A percentile compares a stretch with the other conserved stretches of the same genome.
Evolutionary conservation across 306 rosid species (phyloP).

Genomic region (Gynostemma pentaphyllum): DNA sequence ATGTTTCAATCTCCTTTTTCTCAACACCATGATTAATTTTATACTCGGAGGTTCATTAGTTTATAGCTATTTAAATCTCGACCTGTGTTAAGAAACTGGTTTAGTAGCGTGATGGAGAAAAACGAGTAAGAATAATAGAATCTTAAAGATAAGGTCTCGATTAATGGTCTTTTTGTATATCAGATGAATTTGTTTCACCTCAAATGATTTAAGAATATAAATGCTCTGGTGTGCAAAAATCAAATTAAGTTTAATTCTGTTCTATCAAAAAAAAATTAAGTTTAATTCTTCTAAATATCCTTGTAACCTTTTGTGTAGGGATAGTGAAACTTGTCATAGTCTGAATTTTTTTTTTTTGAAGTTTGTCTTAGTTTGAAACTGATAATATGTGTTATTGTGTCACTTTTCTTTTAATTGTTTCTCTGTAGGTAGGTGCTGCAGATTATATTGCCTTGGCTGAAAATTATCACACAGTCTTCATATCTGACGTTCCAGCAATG

Average conservation of each 20-base stretch:
- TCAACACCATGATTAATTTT: neutral
- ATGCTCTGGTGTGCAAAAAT: neutral
- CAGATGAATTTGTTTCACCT: too few species aligned
- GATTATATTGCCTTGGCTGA: constrained; percentile 96
- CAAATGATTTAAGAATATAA: neutral
- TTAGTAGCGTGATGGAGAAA: neutral
- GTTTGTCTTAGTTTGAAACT: neutral
- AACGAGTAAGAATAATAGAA: neutral
- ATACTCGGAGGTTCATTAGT: neutral
- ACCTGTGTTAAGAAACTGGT: neutral
- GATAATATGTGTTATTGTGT: neutral
- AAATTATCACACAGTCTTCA: constrained; percentile 78
- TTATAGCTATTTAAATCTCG: neutral
- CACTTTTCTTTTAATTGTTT: neutral
- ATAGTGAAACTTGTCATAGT: neutral
- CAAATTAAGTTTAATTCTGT: neutral
- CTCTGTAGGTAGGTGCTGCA: constrained; percentile 85
- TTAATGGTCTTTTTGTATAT: neutral
- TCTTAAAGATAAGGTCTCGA: neutral
- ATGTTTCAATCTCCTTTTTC: neutral
- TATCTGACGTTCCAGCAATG: constrained; percentile 77
- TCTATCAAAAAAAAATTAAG: too few species aligned
- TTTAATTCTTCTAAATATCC: neutral
- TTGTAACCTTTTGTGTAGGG: neutral
- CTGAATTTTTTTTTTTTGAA: too few species aligned